phyloP scores from a whole-genome alignment of 75 land plant genomes.

The Azolla pinnata region DNA sequence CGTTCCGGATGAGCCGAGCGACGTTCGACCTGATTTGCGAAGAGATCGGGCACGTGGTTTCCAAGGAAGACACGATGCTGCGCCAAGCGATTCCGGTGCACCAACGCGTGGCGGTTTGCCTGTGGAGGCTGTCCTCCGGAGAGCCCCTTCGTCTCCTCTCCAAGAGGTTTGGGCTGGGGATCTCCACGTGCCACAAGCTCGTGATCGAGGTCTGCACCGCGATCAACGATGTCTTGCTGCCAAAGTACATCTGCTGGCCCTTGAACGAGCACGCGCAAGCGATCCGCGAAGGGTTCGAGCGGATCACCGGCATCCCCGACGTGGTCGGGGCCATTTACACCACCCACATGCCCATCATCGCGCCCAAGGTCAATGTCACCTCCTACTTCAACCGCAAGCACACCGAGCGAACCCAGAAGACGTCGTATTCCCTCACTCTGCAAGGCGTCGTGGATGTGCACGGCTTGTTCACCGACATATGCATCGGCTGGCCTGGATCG shows the following conservation, averaged over 20 bases:
- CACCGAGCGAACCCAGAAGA: constrained; percentile 48
- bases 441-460: constrained; percentile 77
- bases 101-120: constrained; percentile 87
- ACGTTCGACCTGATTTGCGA: constrained; percentile 84
- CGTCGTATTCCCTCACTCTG: constrained; percentile 80
- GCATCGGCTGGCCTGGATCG: constrained; percentile 92
- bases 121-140: constrained; percentile 95
- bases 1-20: constrained; percentile 69
- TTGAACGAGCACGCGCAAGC: constrained; percentile 26
- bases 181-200: constrained; percentile 93
- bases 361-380: constrained; percentile 35
- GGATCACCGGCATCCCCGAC: constrained; percentile 30
- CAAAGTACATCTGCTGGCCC: constrained; percentile 85
- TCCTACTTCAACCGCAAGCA: constrained; percentile 32
- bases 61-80: constrained; percentile 82
- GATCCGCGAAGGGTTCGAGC: constrained; percentile 49
- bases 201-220: constrained; percentile 89
- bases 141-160: constrained; percentile 88
- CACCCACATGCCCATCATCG: constrained; percentile 36
- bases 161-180: constrained; percentile 84
- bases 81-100: constrained; percentile 67
- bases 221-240: constrained; percentile 68
- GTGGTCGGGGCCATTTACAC: constrained; percentile 36
- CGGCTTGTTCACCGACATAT: constrained; percentile 81
- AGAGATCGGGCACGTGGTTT: constrained; percentile 53